phyloP scores from a whole-genome alignment of 495 filamentous ascomycete genomes.

The Lasiosphaeria hispida region DNA sequence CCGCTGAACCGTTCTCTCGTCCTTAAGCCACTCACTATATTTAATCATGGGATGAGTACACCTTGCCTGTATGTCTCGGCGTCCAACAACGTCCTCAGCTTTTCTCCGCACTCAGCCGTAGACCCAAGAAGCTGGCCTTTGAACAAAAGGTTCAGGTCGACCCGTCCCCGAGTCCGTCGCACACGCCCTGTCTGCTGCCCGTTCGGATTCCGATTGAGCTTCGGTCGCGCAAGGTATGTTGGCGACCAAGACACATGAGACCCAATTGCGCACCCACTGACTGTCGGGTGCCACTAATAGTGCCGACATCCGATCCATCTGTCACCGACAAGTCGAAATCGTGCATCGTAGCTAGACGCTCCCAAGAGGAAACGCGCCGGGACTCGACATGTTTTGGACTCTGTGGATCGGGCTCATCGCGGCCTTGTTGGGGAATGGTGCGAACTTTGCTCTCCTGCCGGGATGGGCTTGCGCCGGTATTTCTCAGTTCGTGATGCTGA shows the following conservation, averaged over 20 bases:
- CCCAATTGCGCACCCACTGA: no score
- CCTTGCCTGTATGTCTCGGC: constrained; percentile 16
- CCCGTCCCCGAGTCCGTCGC: background rate
- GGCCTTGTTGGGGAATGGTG: constrained; percentile 21
- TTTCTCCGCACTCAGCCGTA: background rate
- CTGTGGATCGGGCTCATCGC: constrained; percentile 24
- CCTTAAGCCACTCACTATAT: constrained; percentile 26
- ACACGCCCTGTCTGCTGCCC: background rate
- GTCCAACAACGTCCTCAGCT: constrained; percentile 6
- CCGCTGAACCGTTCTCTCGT: constrained; percentile 6
- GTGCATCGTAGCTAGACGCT: background rate
- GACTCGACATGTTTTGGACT: constrained; percentile 24
- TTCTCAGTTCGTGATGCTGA: constrained; percentile 2
- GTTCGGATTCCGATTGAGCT: no score
- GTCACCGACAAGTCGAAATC: constrained; percentile 2
- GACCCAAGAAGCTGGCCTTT: background rate
- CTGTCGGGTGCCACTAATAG: no score
- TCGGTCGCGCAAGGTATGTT: constrained; percentile 1
- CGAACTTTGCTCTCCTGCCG: background rate
- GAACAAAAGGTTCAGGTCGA: constrained; percentile 1
- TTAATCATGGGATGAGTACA: constrained; percentile 25
- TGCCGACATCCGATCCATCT: background rate
- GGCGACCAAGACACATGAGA: no score
- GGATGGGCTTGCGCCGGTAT: no score
- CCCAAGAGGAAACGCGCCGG: background rate